Percentiles rank a stretch among this genome's conserved stretches.
These are phyloP conservation scores for Ganoderma multipileum DNA, from an alignment of 1,284 basidiomycete genomes.

Conservation along the genomic window DNA sequence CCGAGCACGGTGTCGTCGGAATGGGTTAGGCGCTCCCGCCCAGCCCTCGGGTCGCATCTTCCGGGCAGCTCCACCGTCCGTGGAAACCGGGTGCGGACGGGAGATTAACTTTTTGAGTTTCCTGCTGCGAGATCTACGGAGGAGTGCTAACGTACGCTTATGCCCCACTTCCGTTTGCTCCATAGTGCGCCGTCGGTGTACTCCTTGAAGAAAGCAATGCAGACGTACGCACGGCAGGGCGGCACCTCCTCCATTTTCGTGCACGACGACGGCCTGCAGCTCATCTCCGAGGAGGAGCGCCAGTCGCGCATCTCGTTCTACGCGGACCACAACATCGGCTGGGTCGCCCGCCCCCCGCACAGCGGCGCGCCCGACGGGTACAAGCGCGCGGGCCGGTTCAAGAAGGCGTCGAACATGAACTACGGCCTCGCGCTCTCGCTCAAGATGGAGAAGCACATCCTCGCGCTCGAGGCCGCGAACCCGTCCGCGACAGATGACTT, in stretches of 20 bases:
- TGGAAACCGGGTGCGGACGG: slow-evolving; percentile 3
- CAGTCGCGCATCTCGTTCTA: slow-evolving; percentile 53
- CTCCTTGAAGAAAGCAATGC: slow-evolving; percentile 86
- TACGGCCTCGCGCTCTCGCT: slow-evolving; percentile 58
- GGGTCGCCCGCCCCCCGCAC: slow-evolving; percentile 62
- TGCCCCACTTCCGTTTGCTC: not conserved
- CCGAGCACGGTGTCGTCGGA: not conserved
- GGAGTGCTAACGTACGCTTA: not conserved
- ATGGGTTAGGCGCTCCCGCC: not conserved
- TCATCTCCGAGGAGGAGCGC: slow-evolving; percentile 45
- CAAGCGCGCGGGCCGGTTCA: slow-evolving; percentile 64
- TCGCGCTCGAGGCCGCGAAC: slow-evolving; percentile 50
- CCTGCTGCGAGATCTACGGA: slow-evolving; percentile 15
- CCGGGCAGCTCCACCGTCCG: not conserved
- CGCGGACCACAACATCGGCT: slow-evolving; percentile 59
- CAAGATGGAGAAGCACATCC: slow-evolving; percentile 56
- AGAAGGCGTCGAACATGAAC: slow-evolving; percentile 70
- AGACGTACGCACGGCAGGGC: slow-evolving; percentile 84
- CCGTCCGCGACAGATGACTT: slow-evolving; percentile 20
- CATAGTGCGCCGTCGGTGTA: slow-evolving; percentile 75
- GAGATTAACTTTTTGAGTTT: slow-evolving; percentile 11
- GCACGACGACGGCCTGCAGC: slow-evolving; percentile 74
- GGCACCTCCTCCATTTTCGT: slow-evolving; percentile 80
- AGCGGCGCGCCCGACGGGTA: slow-evolving; percentile 50
- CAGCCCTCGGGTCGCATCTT: slow-evolving; percentile 1